phyloP scores from a whole-genome alignment of 345 rosid species.

The Barbarea vulgaris region DNA sequence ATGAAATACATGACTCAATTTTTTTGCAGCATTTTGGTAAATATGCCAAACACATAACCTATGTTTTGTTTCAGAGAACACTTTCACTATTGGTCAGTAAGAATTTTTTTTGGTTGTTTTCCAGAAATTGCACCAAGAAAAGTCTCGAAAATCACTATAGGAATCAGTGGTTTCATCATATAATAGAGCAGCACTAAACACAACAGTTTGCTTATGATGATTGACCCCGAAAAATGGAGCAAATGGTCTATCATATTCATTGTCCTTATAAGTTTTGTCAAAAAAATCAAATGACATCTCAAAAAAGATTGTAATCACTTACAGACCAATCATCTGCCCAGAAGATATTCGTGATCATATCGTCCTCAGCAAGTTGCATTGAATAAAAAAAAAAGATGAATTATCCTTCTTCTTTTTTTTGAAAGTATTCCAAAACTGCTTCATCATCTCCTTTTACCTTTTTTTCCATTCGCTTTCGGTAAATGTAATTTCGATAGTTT shows the following conservation, averaged over 20 bases:
- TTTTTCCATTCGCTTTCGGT: too few species aligned
- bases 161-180: not conserved
- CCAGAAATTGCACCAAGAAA: too few species aligned
- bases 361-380: not conserved
- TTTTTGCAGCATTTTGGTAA: too few species aligned
- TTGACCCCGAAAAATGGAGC: not conserved
- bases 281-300: not conserved
- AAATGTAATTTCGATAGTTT: too few species aligned
- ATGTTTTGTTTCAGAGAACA: too few species aligned
- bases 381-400: not conserved
- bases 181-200: conserved; percentile 1
- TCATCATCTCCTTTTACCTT: too few species aligned
- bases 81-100: too few species aligned
- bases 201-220: not conserved
- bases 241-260: not conserved
- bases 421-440: too few species aligned
- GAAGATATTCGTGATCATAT: not conserved
- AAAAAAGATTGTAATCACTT: not conserved
- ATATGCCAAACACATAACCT: too few species aligned
- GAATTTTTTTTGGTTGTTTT: too few species aligned
- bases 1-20: too few species aligned
- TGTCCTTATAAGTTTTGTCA: not conserved
- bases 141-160: too few species aligned
- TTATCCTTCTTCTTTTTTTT: not conserved
- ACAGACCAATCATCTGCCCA: not conserved